Percentiles rank a stretch among this genome's conserved stretches.
These are phyloP conservation scores for Lasiosphaeria ovina DNA, from an alignment of 495 filamentous ascomycete genomes.

Conservation along the genomic window DNA sequence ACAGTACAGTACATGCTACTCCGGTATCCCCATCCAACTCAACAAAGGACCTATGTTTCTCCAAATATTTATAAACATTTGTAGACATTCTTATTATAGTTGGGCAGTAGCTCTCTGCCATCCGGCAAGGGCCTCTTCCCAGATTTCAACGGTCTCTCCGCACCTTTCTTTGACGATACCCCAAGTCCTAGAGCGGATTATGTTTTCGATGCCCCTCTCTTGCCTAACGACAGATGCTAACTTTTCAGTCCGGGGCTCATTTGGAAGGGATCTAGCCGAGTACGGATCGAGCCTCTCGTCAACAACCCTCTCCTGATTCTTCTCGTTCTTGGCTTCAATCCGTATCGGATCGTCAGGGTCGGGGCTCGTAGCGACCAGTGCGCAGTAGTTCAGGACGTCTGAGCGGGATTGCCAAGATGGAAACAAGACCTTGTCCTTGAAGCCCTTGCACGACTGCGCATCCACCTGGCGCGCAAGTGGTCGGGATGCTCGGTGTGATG, in stretches of 20 bases:
- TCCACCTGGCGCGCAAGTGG: slow-evolving; percentile 57
- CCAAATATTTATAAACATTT: not conserved
- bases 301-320: slow-evolving; percentile 71
- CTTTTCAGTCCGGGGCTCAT: slow-evolving; percentile 79
- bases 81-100: not conserved
- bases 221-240: slow-evolving; percentile 75
- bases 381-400: slow-evolving; percentile 87
- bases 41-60: too few relatives aligned
- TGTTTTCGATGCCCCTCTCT: slow-evolving; percentile 83
- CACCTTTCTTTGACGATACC: slow-evolving; percentile 77
- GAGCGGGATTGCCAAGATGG: slow-evolving; percentile 84
- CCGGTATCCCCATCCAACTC: too few relatives aligned
- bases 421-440: slow-evolving; percentile 79
- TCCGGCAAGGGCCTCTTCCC: slow-evolving; percentile 61
- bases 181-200: slow-evolving; percentile 84
- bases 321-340: slow-evolving; percentile 66
- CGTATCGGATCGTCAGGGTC: slow-evolving; percentile 84
- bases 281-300: slow-evolving; percentile 94
- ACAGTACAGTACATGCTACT: too few relatives aligned
- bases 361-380: slow-evolving; percentile 78
- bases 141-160: slow-evolving; percentile 52
- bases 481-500: slow-evolving; percentile 51
- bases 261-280: slow-evolving; percentile 77
- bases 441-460: slow-evolving; percentile 58
- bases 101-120: slow-evolving; percentile 31